Percentiles rank a stretch among this genome's conserved stretches.
Evolutionary conservation across 2,329 filamentous ascomycete genomes (phyloP).

Genomic region (Microascus cirrosus): DNA sequence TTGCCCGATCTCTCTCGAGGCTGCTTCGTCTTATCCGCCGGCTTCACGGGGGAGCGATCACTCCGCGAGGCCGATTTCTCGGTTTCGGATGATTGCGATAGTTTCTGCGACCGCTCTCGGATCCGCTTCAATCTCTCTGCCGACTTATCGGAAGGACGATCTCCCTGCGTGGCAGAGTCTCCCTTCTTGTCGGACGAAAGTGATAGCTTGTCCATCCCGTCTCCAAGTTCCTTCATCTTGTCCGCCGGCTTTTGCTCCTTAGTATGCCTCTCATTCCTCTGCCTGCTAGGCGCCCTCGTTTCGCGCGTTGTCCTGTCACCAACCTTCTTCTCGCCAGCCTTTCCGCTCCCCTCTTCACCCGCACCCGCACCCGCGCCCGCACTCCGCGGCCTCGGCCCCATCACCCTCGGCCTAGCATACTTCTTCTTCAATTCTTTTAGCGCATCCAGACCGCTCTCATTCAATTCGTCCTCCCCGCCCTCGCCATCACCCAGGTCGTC

Average conservation of each 20-base stretch:
- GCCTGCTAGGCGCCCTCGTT: neutral
- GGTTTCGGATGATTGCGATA: no score
- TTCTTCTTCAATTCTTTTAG: neutral
- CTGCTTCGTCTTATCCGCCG: no score
- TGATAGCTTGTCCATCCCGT: neutral
- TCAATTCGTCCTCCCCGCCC: constrained; percentile 4
- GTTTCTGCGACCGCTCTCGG: no score
- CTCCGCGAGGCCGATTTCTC: no score
- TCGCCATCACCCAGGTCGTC: neutral
- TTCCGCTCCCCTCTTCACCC: neutral
- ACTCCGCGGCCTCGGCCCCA: neutral
- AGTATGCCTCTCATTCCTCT: neutral
- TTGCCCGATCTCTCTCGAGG: no score
- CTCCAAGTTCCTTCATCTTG: neutral
- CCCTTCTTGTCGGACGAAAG: neutral
- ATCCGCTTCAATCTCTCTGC: no score
- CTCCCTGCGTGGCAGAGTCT: no score
- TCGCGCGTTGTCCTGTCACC: neutral
- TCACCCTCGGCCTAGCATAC: neutral
- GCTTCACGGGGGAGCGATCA: no score
- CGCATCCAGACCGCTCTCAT: neutral
- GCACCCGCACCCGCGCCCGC: neutral
- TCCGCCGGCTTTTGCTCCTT: neutral
- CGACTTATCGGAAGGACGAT: no score
- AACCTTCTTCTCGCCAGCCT: neutral